Conservation (phyloP, 2,329 filamentous ascomycete species). For the Dryadomyces quercivorus region DNA sequence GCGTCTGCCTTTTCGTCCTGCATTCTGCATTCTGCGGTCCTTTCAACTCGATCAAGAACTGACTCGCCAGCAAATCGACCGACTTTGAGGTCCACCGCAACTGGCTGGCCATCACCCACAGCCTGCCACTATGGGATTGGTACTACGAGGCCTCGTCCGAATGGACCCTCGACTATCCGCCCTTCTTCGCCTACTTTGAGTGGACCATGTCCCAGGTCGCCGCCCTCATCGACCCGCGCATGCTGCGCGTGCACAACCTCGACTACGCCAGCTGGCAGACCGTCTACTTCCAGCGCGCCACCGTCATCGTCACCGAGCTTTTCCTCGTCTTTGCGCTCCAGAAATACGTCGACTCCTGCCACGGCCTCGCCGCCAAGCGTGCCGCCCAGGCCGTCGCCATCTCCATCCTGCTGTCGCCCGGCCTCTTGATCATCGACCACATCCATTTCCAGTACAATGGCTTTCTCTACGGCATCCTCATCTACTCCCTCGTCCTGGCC, state of each 20-base stretch:
- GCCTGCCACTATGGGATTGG: constrained; percentile 77
- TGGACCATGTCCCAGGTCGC: constrained; percentile 80
- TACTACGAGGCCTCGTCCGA: constrained; percentile 96
- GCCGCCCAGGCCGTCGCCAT: constrained; percentile 77
- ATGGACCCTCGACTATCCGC: constrained; percentile 99
- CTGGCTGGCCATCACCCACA: constrained; percentile 94
- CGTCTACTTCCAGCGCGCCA: constrained; percentile 81
- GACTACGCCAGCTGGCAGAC: constrained; percentile 88
- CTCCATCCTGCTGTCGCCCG: constrained; percentile 82
- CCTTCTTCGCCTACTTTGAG: constrained; percentile 96
- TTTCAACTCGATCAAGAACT: background rate
- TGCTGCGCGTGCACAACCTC: constrained; percentile 72
- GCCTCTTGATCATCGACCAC: constrained; percentile 92
- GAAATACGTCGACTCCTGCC: constrained; percentile 62
- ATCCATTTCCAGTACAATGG: constrained; percentile 99
- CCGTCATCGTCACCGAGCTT: constrained; percentile 76
- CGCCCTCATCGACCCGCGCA: constrained; percentile 61
- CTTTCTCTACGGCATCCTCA: constrained; percentile 81
- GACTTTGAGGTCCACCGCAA: constrained; percentile 99
- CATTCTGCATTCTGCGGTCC: too few species aligned
- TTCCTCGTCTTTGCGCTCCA: constrained; percentile 74
- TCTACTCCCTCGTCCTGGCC: constrained; percentile 76
- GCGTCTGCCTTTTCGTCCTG: too few species aligned
- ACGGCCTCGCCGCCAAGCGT: constrained; percentile 45
- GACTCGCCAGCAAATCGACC: constrained; percentile 69